Base-by-base conservation (phyloP, 768 basidiomycete genomes). In the Sarcomyxa edulis region DNA sequence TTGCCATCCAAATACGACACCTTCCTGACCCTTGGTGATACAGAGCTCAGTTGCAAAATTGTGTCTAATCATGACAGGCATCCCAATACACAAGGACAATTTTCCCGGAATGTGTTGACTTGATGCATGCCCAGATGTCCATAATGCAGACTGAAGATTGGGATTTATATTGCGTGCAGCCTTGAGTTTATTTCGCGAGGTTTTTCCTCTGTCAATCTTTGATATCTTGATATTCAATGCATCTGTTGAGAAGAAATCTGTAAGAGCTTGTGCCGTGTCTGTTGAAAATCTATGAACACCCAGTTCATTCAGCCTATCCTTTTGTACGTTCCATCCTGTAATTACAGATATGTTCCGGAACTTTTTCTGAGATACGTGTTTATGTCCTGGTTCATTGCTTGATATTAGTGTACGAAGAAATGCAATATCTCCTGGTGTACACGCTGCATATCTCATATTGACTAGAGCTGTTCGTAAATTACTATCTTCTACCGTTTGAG, bases 331-430 rank as follows among this genome's bases (percentile, higher is more conserved):
- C n/a, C 45, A 44, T 3, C 54, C 51, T 2, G 63, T 67, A 22
- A 72, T 71, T 9, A 69, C 51, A 5, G 66, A 56, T 2, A 62
- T 50, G 50, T 64, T 44, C 14, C 55, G 18, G 35, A 65, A 69
- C 12, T 22, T 9, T n/a, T 39, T 14, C 11, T 39, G 34, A 20
- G 32, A 25, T n/a, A 59, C 22, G 18, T 18, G 36, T 1, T 46
- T 40, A 16, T 32, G 37, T 8, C 40, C 43, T 2, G 40, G 32
- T 10, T 11, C 6, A 1, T 25, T 26, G 10, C 55, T 46, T 3
- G 55, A 41, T 2, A 64, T 40, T 8, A 51, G n/a, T 5, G 52
- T 51, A 6, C 43, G 19, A 3, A 71, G 41, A 42, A 69, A 65
- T 1, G 12, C 24, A 7, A 71, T 42, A 42, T 72, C 68, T 16